phyloP scores from a whole-genome alignment of 106 monocot genomes.

The Agapanthus africanus region DNA sequence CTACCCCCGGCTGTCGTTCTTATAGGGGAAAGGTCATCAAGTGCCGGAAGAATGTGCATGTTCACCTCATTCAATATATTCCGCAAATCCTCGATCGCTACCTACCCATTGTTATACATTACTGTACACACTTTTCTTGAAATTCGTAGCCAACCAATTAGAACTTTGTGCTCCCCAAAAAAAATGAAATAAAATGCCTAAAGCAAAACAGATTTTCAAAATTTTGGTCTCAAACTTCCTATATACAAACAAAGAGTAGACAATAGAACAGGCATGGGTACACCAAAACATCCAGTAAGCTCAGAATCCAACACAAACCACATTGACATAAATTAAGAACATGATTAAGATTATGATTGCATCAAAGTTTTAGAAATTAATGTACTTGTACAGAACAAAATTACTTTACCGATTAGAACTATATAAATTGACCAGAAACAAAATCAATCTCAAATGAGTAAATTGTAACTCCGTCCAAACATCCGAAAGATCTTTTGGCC shows the following conservation, averaged over 20 bases:
- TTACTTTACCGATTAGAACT: too few relatives aligned
- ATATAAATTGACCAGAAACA: too few relatives aligned
- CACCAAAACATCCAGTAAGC: too few relatives aligned
- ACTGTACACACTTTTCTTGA: neutral
- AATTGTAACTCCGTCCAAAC: too few relatives aligned
- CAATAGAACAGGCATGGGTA: neutral
- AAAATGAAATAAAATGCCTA: neutral
- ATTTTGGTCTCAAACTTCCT: neutral
- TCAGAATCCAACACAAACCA: too few relatives aligned
- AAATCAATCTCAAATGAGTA: too few relatives aligned
- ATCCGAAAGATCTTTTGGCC: too few relatives aligned
- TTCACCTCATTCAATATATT: constrained; percentile 64
- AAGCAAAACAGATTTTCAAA: neutral
- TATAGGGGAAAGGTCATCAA: constrained; percentile 34
- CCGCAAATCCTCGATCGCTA: constrained; percentile 54
- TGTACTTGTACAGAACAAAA: too few relatives aligned
- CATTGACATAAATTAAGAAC: too few relatives aligned
- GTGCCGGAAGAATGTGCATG: constrained; percentile 33
- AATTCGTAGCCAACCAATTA: neutral
- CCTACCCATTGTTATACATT: constrained; percentile 21
- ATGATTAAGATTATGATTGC: too few relatives aligned
- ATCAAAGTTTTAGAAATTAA: too few relatives aligned
- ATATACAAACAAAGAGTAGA: neutral
- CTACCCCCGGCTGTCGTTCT: constrained; percentile 87
- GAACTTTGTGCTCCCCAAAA: too few relatives aligned